Percentiles rank a stretch among this genome's conserved stretches.
phyloP scores from a whole-genome alignment of 2,329 filamentous ascomycete genomes.

The Fusarium sp. region DNA sequence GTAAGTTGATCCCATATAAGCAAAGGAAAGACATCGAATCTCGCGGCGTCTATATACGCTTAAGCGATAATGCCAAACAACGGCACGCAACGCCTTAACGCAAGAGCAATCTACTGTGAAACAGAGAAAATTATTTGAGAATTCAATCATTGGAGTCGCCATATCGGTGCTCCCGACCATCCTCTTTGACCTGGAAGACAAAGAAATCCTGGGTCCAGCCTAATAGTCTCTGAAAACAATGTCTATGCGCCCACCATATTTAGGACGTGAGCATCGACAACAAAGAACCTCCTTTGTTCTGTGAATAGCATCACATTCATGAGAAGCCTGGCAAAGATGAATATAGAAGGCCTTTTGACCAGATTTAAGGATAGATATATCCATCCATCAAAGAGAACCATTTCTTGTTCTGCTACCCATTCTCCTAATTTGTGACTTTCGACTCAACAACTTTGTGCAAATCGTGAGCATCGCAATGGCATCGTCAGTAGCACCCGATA shows the following conservation, averaged over 20 bases:
- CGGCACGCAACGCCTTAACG: background rate
- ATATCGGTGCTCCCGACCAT: background rate
- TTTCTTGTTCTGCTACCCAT: slow-evolving; percentile 5
- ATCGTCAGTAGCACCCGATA: slow-evolving; percentile 1
- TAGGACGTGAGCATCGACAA: background rate
- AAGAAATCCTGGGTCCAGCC: background rate
- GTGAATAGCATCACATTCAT: slow-evolving; percentile 17
- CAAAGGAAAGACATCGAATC: background rate
- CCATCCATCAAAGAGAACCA: background rate
- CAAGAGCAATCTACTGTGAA: background rate
- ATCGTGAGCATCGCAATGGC: slow-evolving; percentile 2
- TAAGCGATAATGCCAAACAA: background rate
- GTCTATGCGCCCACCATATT: slow-evolving; percentile 26
- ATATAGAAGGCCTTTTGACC: background rate
- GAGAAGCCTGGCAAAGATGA: background rate
- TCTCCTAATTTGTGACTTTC: background rate
- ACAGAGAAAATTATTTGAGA: background rate
- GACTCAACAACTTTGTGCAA: no score
- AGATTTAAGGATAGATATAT: slow-evolving; percentile 6
- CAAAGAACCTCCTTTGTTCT: slow-evolving; percentile 44
- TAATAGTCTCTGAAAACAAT: background rate
- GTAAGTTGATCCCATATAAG: background rate
- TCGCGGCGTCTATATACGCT: background rate
- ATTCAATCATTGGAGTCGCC: background rate
- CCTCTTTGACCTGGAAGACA: background rate